These are phyloP conservation scores for Cucumis variabilis DNA, from an alignment of 331 rosid genomes.

Conservation along the genomic window DNA sequence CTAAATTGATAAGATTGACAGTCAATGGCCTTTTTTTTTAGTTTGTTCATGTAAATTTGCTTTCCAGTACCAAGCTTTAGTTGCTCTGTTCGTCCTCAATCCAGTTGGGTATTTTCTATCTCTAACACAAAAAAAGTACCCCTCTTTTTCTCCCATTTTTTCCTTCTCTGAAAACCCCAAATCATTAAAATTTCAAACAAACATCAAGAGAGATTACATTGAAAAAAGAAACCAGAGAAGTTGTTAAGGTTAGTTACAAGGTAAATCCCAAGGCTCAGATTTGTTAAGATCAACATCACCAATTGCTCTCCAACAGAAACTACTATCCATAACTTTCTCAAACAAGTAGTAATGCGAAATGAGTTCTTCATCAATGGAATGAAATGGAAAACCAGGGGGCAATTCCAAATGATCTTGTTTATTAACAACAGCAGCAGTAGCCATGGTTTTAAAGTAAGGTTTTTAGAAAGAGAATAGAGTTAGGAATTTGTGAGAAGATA, in stretches of 20 bases:
- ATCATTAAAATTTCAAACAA: slow-evolving; percentile 3
- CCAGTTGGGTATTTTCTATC: too few relatives aligned
- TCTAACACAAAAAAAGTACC: slow-evolving; percentile 90
- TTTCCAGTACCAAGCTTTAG: slow-evolving; percentile 90
- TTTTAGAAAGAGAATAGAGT: too few relatives aligned
- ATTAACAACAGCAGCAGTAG: neutral
- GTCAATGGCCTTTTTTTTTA: too few relatives aligned
- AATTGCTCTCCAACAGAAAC: slow-evolving; percentile 68
- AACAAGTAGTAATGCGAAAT: slow-evolving; percentile 73
- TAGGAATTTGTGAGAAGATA: neutral
- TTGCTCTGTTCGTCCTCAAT: slow-evolving; percentile 85
- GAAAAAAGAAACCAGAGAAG: neutral
- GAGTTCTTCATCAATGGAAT: slow-evolving; percentile 91
- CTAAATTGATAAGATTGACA: too few relatives aligned
- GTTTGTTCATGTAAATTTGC: too few relatives aligned
- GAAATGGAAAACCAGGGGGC: slow-evolving; percentile 91
- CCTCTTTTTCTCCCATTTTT: slow-evolving; percentile 89
- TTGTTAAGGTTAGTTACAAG: slow-evolving; percentile 56
- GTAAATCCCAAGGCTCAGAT: slow-evolving; percentile 97
- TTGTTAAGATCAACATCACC: slow-evolving; percentile 89
- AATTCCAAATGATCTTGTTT: slow-evolving; percentile 64
- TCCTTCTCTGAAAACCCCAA: slow-evolving; percentile 63
- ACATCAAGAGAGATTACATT: neutral
- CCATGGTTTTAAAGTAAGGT: neutral
- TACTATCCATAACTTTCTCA: too few relatives aligned